These are phyloP conservation scores for Phytophthora capsici DNA, from an alignment of 352 stramenopile genomes.

Conservation along the genomic window DNA sequence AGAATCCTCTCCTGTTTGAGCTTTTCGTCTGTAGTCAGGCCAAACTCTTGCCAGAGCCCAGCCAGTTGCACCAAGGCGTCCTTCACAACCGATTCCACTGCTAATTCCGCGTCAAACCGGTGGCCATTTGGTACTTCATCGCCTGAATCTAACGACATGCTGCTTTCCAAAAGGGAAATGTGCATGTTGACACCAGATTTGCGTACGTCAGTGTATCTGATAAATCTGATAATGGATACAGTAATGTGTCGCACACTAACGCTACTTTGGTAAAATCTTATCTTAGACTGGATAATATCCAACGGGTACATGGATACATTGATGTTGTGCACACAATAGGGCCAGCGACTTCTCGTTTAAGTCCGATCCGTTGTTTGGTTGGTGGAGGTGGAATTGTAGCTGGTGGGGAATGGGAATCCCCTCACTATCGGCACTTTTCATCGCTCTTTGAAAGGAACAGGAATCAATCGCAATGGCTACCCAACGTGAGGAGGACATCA, in stretches of 20 bases:
- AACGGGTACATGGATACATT: too few species aligned
- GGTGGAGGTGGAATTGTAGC: slow-evolving; percentile 25
- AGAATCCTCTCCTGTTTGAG: slow-evolving; percentile 35
- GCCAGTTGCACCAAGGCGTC: slow-evolving; percentile 29
- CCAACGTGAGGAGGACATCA: slow-evolving; percentile 99
- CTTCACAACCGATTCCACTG: slow-evolving; percentile 1
- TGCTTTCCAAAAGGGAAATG: slow-evolving; percentile 13
- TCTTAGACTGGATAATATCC: too few species aligned
- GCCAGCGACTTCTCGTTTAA: background rate
- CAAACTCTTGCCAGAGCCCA: slow-evolving; percentile 44
- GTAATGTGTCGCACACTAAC: slow-evolving; percentile 14
- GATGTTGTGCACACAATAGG: too few species aligned
- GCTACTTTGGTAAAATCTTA: too few species aligned
- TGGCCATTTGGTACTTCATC: background rate
- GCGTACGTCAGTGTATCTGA: slow-evolving; percentile 19
- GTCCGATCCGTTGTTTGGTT: slow-evolving; percentile 28
- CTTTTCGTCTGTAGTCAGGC: slow-evolving; percentile 37
- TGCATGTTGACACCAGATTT: slow-evolving; percentile 24
- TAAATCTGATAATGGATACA: slow-evolving; percentile 38
- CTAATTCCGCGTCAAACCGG: slow-evolving; percentile 3
- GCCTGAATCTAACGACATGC: background rate
- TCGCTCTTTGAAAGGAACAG: slow-evolving; percentile 54
- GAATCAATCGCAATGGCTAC: slow-evolving; percentile 79
- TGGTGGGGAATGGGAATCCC: background rate
- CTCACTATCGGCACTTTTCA: slow-evolving; percentile 37